A percentile compares a stretch with the other conserved stretches of the same genome.
Conservation (phyloP, 805 yeast genomes). For the Schwanniomyces occidentalis region DNA sequence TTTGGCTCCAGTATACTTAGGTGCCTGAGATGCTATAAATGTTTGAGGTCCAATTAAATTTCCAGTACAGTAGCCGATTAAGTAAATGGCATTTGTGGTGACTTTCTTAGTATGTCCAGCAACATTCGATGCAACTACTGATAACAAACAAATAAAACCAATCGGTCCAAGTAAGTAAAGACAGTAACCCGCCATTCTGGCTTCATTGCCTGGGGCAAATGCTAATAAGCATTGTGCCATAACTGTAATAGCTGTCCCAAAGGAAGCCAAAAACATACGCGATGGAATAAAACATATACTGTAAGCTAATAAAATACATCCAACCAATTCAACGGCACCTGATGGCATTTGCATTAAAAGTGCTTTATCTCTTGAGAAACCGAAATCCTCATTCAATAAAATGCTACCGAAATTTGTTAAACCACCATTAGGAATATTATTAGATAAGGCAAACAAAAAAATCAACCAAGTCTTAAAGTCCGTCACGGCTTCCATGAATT, state of each 20-base stretch:
- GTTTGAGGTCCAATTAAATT: slow-evolving; percentile 58
- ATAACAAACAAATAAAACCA: slow-evolving; percentile 28
- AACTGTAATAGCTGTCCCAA: slow-evolving; percentile 20
- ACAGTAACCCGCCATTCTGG: slow-evolving; percentile 28
- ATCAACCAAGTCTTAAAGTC: slow-evolving; percentile 37
- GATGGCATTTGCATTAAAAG: slow-evolving; percentile 36
- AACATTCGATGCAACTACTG: slow-evolving; percentile 46
- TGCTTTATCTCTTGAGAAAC: slow-evolving; percentile 17
- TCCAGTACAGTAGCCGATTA: slow-evolving; percentile 55
- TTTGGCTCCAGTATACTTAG: slow-evolving; percentile 42
- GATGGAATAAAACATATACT: slow-evolving; percentile 23
- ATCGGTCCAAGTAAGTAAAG: slow-evolving; percentile 32
- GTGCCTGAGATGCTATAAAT: slow-evolving; percentile 44
- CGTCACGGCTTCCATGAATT: slow-evolving; percentile 35
- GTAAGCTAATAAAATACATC: slow-evolving; percentile 23
- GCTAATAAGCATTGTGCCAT: slow-evolving; percentile 39
- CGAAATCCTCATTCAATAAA: slow-evolving; percentile 25
- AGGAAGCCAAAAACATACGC: slow-evolving; percentile 26
- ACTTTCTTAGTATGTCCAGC: slow-evolving; percentile 61
- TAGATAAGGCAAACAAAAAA: slow-evolving; percentile 25
- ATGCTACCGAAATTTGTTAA: slow-evolving; percentile 36
- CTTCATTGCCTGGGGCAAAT: slow-evolving; percentile 32
- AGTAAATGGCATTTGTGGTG: slow-evolving; percentile 43
- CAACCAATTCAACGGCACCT: slow-evolving; percentile 35
- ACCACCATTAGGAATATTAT: slow-evolving; percentile 39